Conservation (phyloP, 768 basidiomycete genomes). For the Coprinellus micaceus region DNA sequence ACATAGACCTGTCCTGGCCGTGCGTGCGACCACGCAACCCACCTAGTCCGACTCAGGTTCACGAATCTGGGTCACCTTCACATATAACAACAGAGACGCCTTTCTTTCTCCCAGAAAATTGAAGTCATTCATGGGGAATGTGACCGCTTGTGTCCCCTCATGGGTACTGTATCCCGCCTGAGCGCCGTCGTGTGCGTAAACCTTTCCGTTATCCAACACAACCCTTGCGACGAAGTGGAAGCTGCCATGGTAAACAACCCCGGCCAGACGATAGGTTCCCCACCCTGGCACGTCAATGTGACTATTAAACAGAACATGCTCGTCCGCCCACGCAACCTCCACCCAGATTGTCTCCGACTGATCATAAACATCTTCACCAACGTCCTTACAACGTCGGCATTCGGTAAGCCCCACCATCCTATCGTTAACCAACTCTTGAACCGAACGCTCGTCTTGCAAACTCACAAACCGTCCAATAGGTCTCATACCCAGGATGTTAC, state of each 20-base stretch:
- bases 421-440: neutral
- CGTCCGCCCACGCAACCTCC: neutral
- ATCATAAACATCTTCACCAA: neutral
- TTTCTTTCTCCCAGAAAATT: neutral
- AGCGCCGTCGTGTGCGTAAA: conserved; percentile 3
- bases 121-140: neutral
- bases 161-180: neutral
- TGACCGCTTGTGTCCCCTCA: too few relatives aligned
- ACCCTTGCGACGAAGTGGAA: neutral
- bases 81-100: neutral
- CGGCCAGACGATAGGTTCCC: neutral
- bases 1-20: too few relatives aligned
- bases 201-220: neutral
- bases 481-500: too few relatives aligned
- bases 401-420: neutral
- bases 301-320: neutral
- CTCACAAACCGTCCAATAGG: neutral
- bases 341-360: neutral
- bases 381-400: too few relatives aligned
- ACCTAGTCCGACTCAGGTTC: neutral
- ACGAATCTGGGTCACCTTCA: neutral
- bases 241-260: neutral
- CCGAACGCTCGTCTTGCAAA: neutral
- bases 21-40: too few relatives aligned
- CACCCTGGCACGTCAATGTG: neutral